Percentiles rank a stretch among this genome's conserved stretches.
phyloP scores from a whole-genome alignment of 768 basidiomycete species.

The Lactarius sanguifluus region DNA sequence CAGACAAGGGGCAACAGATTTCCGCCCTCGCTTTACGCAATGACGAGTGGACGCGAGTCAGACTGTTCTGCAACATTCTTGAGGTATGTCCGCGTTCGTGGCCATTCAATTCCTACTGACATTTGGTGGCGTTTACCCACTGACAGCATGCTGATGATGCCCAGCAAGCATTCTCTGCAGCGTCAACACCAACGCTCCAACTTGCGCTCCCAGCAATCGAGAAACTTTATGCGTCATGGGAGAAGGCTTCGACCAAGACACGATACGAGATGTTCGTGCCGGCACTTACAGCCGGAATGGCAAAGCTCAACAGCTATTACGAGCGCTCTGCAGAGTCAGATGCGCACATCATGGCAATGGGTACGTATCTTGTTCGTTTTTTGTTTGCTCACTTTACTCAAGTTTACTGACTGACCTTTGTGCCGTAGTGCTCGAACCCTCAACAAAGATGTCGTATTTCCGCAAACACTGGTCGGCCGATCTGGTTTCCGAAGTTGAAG shows the following conservation, averaged over 20 bases:
- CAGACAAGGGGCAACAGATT: too few species aligned
- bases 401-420: too few species aligned
- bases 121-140: too few species aligned
- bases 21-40: too few species aligned
- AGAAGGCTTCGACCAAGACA: background rate
- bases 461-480: background rate
- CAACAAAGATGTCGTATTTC: background rate
- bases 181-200: background rate
- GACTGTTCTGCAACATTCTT: too few species aligned
- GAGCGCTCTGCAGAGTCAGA: background rate
- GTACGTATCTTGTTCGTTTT: too few species aligned
- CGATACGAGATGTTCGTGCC: background rate
- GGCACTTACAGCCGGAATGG: background rate
- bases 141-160: background rate
- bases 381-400: too few species aligned
- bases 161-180: background rate
- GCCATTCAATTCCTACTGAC: too few species aligned
- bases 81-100: too few species aligned
- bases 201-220: background rate
- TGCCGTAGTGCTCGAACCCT: background rate
- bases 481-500: background rate
- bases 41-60: too few species aligned
- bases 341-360: background rate
- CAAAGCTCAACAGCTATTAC: background rate
- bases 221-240: background rate